These are phyloP conservation scores for Peniophora sp. DNA, from an alignment of 1,284 basidiomycete genomes.

Conservation along the genomic window DNA sequence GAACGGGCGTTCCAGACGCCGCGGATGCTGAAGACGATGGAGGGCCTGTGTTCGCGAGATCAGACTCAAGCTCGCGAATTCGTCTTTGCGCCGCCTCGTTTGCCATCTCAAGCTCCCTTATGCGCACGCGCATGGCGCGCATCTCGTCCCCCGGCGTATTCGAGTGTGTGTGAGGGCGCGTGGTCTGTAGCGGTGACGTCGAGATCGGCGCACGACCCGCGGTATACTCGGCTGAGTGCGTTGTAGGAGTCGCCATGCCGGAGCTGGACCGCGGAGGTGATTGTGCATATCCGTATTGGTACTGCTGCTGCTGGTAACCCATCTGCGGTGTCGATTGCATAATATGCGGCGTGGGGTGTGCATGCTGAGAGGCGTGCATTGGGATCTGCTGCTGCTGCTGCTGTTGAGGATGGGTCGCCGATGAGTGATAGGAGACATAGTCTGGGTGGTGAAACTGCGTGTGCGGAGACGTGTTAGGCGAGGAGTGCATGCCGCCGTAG, in stretches of 20 bases:
- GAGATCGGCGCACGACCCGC: slow-evolving; percentile 15
- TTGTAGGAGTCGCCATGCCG: slow-evolving; percentile 6
- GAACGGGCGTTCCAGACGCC: slow-evolving; percentile 18
- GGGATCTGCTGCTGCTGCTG: slow-evolving; percentile 14
- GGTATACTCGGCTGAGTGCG: slow-evolving; percentile 11
- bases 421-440: slow-evolving; percentile 2
- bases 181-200: slow-evolving; percentile 14
- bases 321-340: slow-evolving; percentile 13
- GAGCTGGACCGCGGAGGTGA: slow-evolving; percentile 2
- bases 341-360: slow-evolving; percentile 11
- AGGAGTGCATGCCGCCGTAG: slow-evolving; percentile 4
- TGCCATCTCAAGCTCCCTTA: slow-evolving; percentile 39
- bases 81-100: slow-evolving; percentile 38
- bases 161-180: slow-evolving; percentile 10
- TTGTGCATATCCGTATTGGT: slow-evolving; percentile 15
- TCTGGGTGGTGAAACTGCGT: slow-evolving; percentile 17
- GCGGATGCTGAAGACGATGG: slow-evolving; percentile 10
- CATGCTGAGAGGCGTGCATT: slow-evolving; percentile 11
- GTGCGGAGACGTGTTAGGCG: slow-evolving; percentile 8
- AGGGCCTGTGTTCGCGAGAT: slow-evolving; percentile 24
- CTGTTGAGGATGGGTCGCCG: slow-evolving; percentile 13
- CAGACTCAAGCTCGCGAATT: slow-evolving; percentile 37
- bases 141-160: slow-evolving; percentile 29
- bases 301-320: slow-evolving; percentile 15
- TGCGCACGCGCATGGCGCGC: slow-evolving; percentile 26